Evolutionary conservation across 202 grass and related monocot species (phyloP), one percentile per base, ranked within the genome.

Genomic region (Cymbopogon flexuosus): DNA sequence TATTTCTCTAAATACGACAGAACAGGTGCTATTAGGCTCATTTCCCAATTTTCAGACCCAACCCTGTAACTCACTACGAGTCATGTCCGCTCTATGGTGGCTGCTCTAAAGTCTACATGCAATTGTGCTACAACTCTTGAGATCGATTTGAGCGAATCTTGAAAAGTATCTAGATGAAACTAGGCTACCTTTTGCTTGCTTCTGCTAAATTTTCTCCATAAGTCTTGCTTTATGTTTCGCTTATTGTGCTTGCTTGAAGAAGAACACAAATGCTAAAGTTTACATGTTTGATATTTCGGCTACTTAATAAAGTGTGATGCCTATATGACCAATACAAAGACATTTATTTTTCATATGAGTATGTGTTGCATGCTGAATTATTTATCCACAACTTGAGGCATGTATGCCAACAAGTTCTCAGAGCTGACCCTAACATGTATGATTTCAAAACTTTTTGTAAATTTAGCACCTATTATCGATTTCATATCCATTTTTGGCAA

Each of bases 321-420:
- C 9, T 2, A n/a, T 72, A 51, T 72, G 47, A 10, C 15, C 16
- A 49, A 8, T 34, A 64, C 21, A 33, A 47, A 8, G 61, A 10
- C 41, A 34, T 77, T 60, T 52, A 11, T 34, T 81, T 60, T 31
- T 49, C 18, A 36, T n/a, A 14, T 23, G 60, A 56, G 16, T 70
- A 33, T 80, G 5, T 70, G 27, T 19, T 58, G 49, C 16, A 43
- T 31, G 35, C n/a, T 71, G 52, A 70, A 60, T 71, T 81, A 59
- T 59, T 60, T 58, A 60, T 59, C 15, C 23, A 43, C 6, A 12
- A 43, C 65, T 69, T 3, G 10, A 58, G 14, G 2, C 51, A 59
- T 70, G 33, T 54, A 42, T 6, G 1, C 49, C 49, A 58, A n/a
- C 65, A 59, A 49, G 0, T 63, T n/a, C 37, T 63, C 15, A 30